Evolutionary conservation across 2,329 filamentous ascomycete genomes (phyloP).

Genomic region (Monilinia fructigena): DNA sequence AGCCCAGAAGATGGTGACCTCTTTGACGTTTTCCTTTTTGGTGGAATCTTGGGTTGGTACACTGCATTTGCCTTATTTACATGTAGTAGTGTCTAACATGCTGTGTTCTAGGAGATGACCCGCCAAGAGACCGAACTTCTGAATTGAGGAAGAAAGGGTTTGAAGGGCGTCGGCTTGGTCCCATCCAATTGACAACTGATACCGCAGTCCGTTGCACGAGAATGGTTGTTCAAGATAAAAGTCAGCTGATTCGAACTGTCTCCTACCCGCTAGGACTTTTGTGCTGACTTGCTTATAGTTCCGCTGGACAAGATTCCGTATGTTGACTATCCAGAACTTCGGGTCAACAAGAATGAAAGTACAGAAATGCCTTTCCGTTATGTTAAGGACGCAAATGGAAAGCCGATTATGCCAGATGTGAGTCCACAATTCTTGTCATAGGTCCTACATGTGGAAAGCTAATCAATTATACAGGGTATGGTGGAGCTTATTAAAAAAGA

Average conservation of each 20-base stretch:
- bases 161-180: constrained; percentile 78
- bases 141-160: constrained; percentile 94
- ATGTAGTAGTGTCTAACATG: constrained; percentile 28
- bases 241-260: constrained; percentile 49
- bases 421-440: constrained; percentile 36
- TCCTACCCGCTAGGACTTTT: background rate
- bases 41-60: constrained; percentile 80
- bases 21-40: constrained; percentile 93
- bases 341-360: constrained; percentile 86
- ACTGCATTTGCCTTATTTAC: constrained; percentile 12
- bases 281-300: constrained; percentile 50
- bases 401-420: constrained; percentile 90
- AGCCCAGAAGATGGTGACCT: constrained; percentile 75
- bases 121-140: constrained; percentile 91
- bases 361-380: constrained; percentile 99
- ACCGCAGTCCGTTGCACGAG: constrained; percentile 93
- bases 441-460: background rate
- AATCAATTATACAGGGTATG: constrained; percentile 64
- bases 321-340: constrained; percentile 84
- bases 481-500: constrained; percentile 89
- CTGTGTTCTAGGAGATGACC: constrained; percentile 72
- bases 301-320: constrained; percentile 77
- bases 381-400: constrained; percentile 69
- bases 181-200: constrained; percentile 97
- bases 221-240: constrained; percentile 79